These are phyloP conservation scores for Parietaria judaica DNA, from an alignment of 306 rosid genomes.

Conservation along the genomic window DNA sequence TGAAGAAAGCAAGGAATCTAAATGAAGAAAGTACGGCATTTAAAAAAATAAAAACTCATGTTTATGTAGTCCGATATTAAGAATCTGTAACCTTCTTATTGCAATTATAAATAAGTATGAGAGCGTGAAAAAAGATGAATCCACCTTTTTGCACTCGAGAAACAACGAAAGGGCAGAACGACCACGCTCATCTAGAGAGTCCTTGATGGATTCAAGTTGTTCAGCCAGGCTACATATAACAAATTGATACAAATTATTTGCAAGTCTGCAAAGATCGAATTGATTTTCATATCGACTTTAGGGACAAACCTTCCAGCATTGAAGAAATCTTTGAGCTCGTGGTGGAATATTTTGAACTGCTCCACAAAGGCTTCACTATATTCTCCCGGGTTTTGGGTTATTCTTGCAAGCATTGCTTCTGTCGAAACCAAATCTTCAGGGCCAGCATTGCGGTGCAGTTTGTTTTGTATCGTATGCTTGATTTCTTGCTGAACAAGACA, in stretches of 20 bases:
- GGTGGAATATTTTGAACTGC: conserved; percentile 86
- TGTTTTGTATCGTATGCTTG: conserved; percentile 97
- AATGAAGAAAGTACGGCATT: too few species aligned
- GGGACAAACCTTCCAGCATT: conserved; percentile 88
- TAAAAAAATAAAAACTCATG: too few species aligned
- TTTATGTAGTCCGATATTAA: too few species aligned
- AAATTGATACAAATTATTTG: not conserved
- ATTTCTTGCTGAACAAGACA: conserved; percentile 62
- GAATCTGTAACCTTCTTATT: too few species aligned
- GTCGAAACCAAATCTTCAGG: conserved; percentile 98
- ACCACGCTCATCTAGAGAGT: conserved; percentile 57
- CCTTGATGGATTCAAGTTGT: conserved; percentile 74
- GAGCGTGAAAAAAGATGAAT: conserved; percentile 7
- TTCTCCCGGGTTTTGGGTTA: conserved; percentile 72
- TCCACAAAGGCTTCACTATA: conserved; percentile 72
- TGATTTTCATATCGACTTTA: not conserved
- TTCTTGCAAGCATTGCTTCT: conserved; percentile 89
- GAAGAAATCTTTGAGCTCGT: conserved; percentile 93
- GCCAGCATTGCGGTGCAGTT: conserved; percentile 97
- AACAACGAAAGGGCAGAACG: conserved; percentile 50
- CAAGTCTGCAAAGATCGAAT: conserved; percentile 3
- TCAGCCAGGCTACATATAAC: conserved; percentile 70
- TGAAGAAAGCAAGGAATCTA: too few species aligned
- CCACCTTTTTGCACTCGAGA: conserved; percentile 80
- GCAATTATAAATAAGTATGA: not conserved